Evolutionary conservation across 805 yeast species (phyloP).

Genomic region (Metschnikowia cubensis): DNA sequence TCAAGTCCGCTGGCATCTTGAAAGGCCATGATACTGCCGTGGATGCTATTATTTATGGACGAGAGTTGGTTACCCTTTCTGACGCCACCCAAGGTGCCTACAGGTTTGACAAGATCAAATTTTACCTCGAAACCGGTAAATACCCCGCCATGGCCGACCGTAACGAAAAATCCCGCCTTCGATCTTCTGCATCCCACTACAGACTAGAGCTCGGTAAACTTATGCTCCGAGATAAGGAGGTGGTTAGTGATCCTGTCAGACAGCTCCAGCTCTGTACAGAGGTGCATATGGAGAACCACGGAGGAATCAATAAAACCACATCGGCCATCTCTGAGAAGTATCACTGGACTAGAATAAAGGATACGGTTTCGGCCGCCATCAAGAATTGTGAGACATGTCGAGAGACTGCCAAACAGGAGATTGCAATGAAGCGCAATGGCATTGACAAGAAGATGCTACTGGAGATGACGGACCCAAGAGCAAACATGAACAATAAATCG

Average conservation of each 20-base stretch:
- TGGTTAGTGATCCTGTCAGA: slow-evolving; percentile 68
- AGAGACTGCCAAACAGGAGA: slow-evolving; percentile 35
- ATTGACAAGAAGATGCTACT: slow-evolving; percentile 19
- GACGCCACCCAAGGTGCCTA: slow-evolving; percentile 50
- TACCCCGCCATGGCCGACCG: slow-evolving; percentile 83
- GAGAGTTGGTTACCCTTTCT: slow-evolving; percentile 59
- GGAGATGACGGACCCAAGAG: not conserved
- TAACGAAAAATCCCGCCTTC: slow-evolving; percentile 79
- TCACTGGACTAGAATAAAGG: slow-evolving; percentile 90
- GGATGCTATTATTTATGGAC: slow-evolving; percentile 81
- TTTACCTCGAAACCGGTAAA: slow-evolving; percentile 75
- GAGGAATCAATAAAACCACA: slow-evolving; percentile 88
- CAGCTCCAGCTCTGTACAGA: slow-evolving; percentile 74
- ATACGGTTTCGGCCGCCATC: slow-evolving; percentile 76
- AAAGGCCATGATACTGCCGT: slow-evolving; percentile 83
- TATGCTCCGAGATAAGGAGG: slow-evolving; percentile 75
- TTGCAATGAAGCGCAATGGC: slow-evolving; percentile 13
- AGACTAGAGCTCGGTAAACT: slow-evolving; percentile 66
- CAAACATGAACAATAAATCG: not conserved
- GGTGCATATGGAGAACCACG: slow-evolving; percentile 66
- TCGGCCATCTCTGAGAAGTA: slow-evolving; percentile 70
- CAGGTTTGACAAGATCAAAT: slow-evolving; percentile 73
- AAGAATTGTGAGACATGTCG: slow-evolving; percentile 73
- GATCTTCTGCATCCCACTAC: slow-evolving; percentile 79
- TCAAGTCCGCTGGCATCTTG: slow-evolving; percentile 84